Evolutionary conservation across 2,329 filamentous ascomycete genomes (phyloP).

Genomic region (Penicillium sp.): DNA sequence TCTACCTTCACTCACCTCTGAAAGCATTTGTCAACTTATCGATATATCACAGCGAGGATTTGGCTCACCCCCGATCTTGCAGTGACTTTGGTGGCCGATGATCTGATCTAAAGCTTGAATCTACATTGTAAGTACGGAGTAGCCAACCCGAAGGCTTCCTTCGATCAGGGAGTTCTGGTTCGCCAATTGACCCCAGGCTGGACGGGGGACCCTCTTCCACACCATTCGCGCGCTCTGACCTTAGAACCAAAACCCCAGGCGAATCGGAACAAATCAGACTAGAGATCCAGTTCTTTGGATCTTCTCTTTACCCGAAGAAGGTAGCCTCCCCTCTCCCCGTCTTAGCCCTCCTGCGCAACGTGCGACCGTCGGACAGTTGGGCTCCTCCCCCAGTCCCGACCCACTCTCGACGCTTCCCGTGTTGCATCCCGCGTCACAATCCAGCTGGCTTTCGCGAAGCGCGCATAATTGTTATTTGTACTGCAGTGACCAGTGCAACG

Average conservation of each 20-base stretch:
- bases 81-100: constrained; percentile 1
- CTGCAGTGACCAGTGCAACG: constrained; percentile 19
- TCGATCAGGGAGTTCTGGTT: constrained; percentile 36
- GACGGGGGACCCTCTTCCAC: constrained; percentile 26
- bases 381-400: constrained; percentile 24
- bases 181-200: constrained; percentile 39
- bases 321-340: constrained; percentile 6
- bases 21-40: background rate
- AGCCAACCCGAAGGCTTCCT: constrained; percentile 16
- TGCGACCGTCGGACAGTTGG: constrained; percentile 27
- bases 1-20: background rate
- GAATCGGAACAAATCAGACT: constrained; percentile 24
- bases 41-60: background rate
- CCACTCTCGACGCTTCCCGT: constrained; percentile 26
- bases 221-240: constrained; percentile 17
- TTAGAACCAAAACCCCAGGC: constrained; percentile 8
- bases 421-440: constrained; percentile 32
- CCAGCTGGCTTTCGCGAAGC: constrained; percentile 20
- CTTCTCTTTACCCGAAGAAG: constrained; percentile 17
- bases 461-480: constrained; percentile 30
- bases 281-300: constrained; percentile 6
- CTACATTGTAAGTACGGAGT: constrained; percentile 15
- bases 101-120: constrained; percentile 2
- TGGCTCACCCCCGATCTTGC: background rate
- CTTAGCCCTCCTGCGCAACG: constrained; percentile 27